A percentile compares a stretch with the other conserved stretches of the same genome.
Conservation (phyloP, 306 rosid species). For the Hippophae tibetana region DNA sequence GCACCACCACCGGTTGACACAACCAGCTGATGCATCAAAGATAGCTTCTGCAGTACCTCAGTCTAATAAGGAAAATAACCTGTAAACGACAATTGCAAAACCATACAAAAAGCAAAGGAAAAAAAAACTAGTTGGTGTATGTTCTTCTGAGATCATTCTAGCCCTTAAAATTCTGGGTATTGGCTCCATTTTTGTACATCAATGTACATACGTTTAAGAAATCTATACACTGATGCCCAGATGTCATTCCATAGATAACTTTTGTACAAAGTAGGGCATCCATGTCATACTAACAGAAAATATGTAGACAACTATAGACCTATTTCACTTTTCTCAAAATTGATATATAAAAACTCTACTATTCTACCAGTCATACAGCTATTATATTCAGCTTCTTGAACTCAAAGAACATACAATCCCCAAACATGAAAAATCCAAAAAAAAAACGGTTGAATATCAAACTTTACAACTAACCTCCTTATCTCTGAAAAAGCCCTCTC, state of each 20-base stretch:
- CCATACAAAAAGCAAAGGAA: not conserved
- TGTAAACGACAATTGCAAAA: not conserved
- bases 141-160: too few species aligned
- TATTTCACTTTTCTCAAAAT: too few species aligned
- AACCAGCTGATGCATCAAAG: conserved; percentile 50
- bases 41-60: conserved; percentile 57
- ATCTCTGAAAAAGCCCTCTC: conserved; percentile 76
- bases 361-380: too few species aligned
- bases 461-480: conserved; percentile 57
- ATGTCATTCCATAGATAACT: too few species aligned
- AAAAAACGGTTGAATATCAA: not conserved
- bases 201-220: too few species aligned
- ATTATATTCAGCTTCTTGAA: not conserved
- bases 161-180: too few species aligned
- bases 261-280: too few species aligned
- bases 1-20: conserved; percentile 98
- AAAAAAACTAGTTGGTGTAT: not conserved
- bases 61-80: conserved; percentile 44
- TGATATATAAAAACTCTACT: too few species aligned
- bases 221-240: too few species aligned
- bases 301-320: too few species aligned
- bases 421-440: conserved; percentile 9
- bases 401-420: conserved; percentile 4
- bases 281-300: too few species aligned
- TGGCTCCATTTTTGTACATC: too few species aligned